Evolutionary conservation across 345 rosid genomes (phyloP).

Genomic region (Populus euphratica): DNA sequence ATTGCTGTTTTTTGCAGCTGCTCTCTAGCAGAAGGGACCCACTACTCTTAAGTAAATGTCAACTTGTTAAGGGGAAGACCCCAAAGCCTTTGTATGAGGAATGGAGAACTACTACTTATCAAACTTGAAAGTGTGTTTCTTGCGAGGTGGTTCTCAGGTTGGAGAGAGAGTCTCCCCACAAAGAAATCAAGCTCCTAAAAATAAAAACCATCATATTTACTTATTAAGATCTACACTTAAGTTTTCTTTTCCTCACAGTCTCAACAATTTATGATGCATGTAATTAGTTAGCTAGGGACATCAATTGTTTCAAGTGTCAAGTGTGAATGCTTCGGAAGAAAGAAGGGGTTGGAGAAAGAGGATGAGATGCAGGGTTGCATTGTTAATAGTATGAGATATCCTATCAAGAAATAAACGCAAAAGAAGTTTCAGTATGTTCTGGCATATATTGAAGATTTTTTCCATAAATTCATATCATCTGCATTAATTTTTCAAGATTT

Average conservation of each 20-base stretch:
- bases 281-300: neutral
- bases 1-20: neutral
- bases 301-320: neutral
- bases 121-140: neutral
- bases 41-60: neutral
- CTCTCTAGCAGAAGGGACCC: neutral
- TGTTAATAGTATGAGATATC: neutral
- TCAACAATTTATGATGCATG: neutral
- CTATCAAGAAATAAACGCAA: no score
- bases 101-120: neutral
- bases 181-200: neutral
- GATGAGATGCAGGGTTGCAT: neutral
- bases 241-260: neutral
- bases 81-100: neutral
- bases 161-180: neutral
- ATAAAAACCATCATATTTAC: neutral
- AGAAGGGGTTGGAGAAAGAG: neutral
- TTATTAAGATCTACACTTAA: neutral
- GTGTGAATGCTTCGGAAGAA: neutral
- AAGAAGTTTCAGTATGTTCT: neutral
- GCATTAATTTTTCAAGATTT: neutral
- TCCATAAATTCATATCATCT: neutral
- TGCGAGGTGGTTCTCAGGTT: neutral
- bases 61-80: neutral
- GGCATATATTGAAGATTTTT: neutral